phyloP scores from a whole-genome alignment of 2,329 filamentous ascomycete species.

The Penicillium sp. region DNA sequence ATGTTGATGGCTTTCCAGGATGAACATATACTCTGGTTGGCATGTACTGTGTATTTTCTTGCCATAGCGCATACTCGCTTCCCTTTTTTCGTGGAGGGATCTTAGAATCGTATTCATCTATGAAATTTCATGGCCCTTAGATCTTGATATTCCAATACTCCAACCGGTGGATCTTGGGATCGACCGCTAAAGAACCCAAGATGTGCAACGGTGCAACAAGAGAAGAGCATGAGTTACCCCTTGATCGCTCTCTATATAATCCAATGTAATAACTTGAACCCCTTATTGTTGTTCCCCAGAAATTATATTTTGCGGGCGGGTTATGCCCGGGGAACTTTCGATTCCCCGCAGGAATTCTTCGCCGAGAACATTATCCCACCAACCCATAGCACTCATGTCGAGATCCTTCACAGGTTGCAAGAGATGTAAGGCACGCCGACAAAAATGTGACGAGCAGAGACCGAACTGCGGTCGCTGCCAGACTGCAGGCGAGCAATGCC shows the following conservation, averaged over 20 bases:
- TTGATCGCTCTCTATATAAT: neutral
- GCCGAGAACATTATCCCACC: conserved; percentile 7
- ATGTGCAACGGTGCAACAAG: neutral
- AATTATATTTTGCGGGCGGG: conserved; percentile 11
- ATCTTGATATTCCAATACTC: neutral
- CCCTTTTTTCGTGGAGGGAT: conserved; percentile 1
- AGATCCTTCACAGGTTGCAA: conserved; percentile 46
- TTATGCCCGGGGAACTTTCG: conserved; percentile 9
- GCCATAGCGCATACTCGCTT: conserved; percentile 22
- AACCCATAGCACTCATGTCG: conserved; percentile 31
- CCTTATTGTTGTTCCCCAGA: conserved; percentile 5
- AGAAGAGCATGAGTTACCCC: neutral
- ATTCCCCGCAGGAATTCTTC: conserved; percentile 25
- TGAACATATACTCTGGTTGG: conserved; percentile 22
- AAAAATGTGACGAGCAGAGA: conserved; percentile 47
- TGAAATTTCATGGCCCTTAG: neutral
- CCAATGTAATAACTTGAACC: neutral
- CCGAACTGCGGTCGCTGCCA: conserved; percentile 43
- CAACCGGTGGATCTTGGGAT: conserved; percentile 22
- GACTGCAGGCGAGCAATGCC: conserved; percentile 37
- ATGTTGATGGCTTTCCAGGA: conserved; percentile 12
- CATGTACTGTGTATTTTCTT: conserved; percentile 23
- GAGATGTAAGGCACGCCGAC: conserved; percentile 45
- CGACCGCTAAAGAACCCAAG: conserved; percentile 20
- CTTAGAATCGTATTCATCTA: conserved; percentile 2